Evolutionary conservation across 2,329 filamentous ascomycete species (phyloP), one percentile per base, ranked within the genome.

Genomic region (Botrytis sinoallii): DNA sequence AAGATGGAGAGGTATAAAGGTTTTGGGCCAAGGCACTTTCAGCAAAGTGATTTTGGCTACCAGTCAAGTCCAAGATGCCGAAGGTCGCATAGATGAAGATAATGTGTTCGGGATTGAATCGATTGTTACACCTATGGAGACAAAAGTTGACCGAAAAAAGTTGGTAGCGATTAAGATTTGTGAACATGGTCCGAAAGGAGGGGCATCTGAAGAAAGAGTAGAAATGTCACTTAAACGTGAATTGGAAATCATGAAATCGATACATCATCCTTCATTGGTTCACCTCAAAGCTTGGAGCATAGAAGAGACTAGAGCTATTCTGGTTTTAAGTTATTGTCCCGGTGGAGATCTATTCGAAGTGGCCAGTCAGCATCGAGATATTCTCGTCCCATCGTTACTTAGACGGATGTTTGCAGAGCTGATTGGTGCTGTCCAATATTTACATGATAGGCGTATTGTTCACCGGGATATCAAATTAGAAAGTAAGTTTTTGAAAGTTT

Each of bases 391-490:
- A 0, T 81, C 85, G 2, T 84, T 98, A 64, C 86, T 98, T 67
- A 89, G 93, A 77, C 89, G 96, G 70, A 94, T 98, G 73, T 98
- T 98, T 82, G 88, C 95, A 22, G 96, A 99, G 82, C 83, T 98
- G 76, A 91, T 98, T 38, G 91, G 89, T 75, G 96, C 95, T 0
- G 91, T 97, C 52, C 88, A 88, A 74, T 98, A 98, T 84, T 85
- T 99, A 67, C 96, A 99, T 82, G 86, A 89, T 71, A 86, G 93
- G 79, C 91, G 89, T 77, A 97, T 99, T 81, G 95, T 98, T 71
- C 96, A 99, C 82, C 90, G 96, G 75, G 96, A 99, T 82, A 97
- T 99, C 83, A 99, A 99, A 84, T 90, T 99, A 74, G 96, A 99
- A 86, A 99, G 93, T 96, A 88, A 84, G 91, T 86, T 75, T 77